Base-by-base conservation (phyloP, 805 yeast species). In the Saccharomycopsis javanensis region DNA sequence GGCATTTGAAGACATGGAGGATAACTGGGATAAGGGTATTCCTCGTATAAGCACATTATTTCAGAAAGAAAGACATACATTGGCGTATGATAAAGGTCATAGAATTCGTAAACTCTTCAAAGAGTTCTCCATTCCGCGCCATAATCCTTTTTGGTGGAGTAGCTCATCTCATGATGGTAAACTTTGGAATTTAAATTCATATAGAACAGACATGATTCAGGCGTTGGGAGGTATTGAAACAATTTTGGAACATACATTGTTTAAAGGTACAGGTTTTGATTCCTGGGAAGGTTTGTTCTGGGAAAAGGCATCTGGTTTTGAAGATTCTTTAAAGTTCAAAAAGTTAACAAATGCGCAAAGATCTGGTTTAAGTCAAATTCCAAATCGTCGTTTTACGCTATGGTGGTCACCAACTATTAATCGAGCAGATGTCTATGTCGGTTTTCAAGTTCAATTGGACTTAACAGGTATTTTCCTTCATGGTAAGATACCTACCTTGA, bases 401-500 rank as follows among this genome's bases (percentile, higher is more conserved):
- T 94, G 99, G 99, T 94, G 99, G 99, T 90, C 97, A 0, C 99
- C 99, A 5, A 94, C 99, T 0, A 94, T 94, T 65, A 94, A 94
- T 66, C 80, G 99, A 62, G 99, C 99, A 5, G 94, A 94, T 67
- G 98, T 94, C 27, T 94, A 94, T 67, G 97, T 94, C 57, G 99
- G 99, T 28, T 94, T 94, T 73, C 76, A 91, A 66, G 99, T 94
- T 30, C 99, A 94, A 68, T 75, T 94, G 50, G 99, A 94, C 71
- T 74, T 94, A 66, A 94, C 99, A 0, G 99, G 99, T 65, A 92
- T 94, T 30, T 94, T 94, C 70, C 74, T 94, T 53, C 99, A 94
- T 68, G 99, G 99, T 64, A 94, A 94, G 70, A 94, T 94, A 62
- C 99, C 99, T 6, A 94, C 99, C 0, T 75, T 94, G 66, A 94